phyloP scores from a whole-genome alignment of 768 basidiomycete species.

The Dioszegia hungarica region DNA sequence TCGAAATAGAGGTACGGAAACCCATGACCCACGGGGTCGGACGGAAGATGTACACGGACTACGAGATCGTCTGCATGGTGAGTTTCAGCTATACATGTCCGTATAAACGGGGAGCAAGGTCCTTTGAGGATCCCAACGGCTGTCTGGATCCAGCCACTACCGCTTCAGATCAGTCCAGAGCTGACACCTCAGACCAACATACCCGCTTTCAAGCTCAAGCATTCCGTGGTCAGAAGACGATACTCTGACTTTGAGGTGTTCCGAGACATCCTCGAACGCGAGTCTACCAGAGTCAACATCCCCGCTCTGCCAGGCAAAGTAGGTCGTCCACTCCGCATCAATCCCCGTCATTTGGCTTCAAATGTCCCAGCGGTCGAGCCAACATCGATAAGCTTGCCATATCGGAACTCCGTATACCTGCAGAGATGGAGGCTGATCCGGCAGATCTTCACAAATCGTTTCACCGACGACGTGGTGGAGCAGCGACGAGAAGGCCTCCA shows the following conservation, averaged over 20 bases:
- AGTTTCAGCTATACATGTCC: slow-evolving; percentile 20
- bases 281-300: slow-evolving; percentile 95
- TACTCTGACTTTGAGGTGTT: slow-evolving; percentile 96
- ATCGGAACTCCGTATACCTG: too few relatives aligned
- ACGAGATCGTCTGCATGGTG: slow-evolving; percentile 96
- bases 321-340: slow-evolving; percentile 5
- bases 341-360: not conserved
- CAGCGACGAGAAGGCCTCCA: slow-evolving; percentile 84
- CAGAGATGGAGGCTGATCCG: too few relatives aligned
- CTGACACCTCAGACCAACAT: slow-evolving; percentile 75
- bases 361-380: too few relatives aligned
- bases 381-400: too few relatives aligned
- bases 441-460: slow-evolving; percentile 90
- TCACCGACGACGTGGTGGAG: slow-evolving; percentile 97
- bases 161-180: not conserved
- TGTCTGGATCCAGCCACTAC: too few relatives aligned
- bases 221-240: slow-evolving; percentile 77
- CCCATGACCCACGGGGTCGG: slow-evolving; percentile 97
- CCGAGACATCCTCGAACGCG: slow-evolving; percentile 93
- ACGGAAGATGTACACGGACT: slow-evolving; percentile 98
- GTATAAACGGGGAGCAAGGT: not conserved
- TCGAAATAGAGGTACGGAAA: slow-evolving; percentile 95
- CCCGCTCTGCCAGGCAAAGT: slow-evolving; percentile 89
- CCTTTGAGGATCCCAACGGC: not conserved
- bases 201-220: slow-evolving; percentile 95